Base-by-base conservation (phyloP, 768 basidiomycete genomes). In the Pulveroboletus sp. region DNA sequence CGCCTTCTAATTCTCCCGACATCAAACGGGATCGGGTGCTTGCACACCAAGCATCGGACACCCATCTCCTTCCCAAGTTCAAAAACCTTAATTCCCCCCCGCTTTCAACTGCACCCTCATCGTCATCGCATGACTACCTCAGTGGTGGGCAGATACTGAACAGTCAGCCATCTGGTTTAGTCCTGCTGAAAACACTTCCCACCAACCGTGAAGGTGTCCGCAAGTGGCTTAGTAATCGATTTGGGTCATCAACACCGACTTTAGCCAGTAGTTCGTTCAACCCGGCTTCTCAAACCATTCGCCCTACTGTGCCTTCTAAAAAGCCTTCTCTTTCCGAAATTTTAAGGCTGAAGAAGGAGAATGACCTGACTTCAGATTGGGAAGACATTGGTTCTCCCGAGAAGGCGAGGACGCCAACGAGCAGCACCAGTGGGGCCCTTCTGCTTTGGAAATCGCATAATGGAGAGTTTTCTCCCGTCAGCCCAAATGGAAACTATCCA, bases 181-280 rank as follows among this genome's bases (percentile, higher is more conserved):
- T 54, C 67, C 69, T 56, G 59, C 68, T 53, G 67, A 70, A 60
- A 62, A 68, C 35, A 76, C 71, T 91, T 41, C 89, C 89, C 1
- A 87, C 80, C 65, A 88, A 80, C 17, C 74, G 86, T 17, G 83
- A 87, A 46, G 88, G 83, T 21, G 89, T 90, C 24, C 84, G 82
- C 66, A 87, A 85, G 58, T 91, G 89, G 89, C 65, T 90, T 39
- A 84, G 73, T 56, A 80, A 66, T 40, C 82, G 81, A 65, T 78
- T 80, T 50, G 69, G 77, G 7, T 70, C 78, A 2, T 73, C 71
- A 31, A 60, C 73, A 8, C 69, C 73, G 3, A 64, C 74, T 45
- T 64, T 71, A 24, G 61, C 66, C 45, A 69, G 71, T 6, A 70
- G 73, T 2, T 62, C 71, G 15, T 57, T 69, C 14, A 61, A 68